Evolutionary conservation across 1,139 yeast genomes (phyloP).

Genomic region (Hemisphaericaspora xylanilytica): DNA sequence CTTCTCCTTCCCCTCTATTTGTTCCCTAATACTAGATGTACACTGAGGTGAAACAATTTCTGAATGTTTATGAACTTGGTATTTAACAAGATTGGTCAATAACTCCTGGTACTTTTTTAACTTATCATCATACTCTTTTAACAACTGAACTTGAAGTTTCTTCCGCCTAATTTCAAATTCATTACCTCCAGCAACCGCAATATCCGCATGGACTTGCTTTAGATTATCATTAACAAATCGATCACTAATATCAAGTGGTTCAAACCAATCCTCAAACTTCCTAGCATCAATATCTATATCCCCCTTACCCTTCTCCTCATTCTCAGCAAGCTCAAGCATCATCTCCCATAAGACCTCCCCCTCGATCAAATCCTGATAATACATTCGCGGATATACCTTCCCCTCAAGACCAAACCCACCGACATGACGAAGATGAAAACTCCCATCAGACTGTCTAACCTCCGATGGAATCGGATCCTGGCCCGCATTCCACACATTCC

Average conservation of each 20-base stretch:
- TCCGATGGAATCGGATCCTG: slow-evolving; percentile 9
- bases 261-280: slow-evolving; percentile 22
- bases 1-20: slow-evolving; percentile 10
- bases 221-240: slow-evolving; percentile 14
- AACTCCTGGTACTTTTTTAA: slow-evolving; percentile 19
- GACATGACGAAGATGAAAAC: slow-evolving; percentile 28
- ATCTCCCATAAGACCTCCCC: slow-evolving; percentile 41
- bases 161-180: slow-evolving; percentile 14
- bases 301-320: neutral
- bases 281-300: slow-evolving; percentile 4
- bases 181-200: neutral
- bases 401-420: slow-evolving; percentile 32
- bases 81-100: slow-evolving; percentile 16
- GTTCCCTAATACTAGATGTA: slow-evolving; percentile 3
- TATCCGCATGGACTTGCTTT: slow-evolving; percentile 1
- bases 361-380: slow-evolving; percentile 28
- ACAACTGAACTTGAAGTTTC: slow-evolving; percentile 24
- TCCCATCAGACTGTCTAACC: slow-evolving; percentile 23
- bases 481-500: slow-evolving; percentile 29
- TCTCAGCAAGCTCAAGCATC: slow-evolving; percentile 15
- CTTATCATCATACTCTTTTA: slow-evolving; percentile 22
- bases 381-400: slow-evolving; percentile 26
- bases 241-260: slow-evolving; percentile 22
- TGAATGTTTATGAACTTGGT: slow-evolving; percentile 32
- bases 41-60: slow-evolving; percentile 23